Evolutionary conservation across 2,329 filamentous ascomycete species (phyloP), one percentile per base, ranked within the genome.

Genomic region (Teratosphaeria gauchensis): DNA sequence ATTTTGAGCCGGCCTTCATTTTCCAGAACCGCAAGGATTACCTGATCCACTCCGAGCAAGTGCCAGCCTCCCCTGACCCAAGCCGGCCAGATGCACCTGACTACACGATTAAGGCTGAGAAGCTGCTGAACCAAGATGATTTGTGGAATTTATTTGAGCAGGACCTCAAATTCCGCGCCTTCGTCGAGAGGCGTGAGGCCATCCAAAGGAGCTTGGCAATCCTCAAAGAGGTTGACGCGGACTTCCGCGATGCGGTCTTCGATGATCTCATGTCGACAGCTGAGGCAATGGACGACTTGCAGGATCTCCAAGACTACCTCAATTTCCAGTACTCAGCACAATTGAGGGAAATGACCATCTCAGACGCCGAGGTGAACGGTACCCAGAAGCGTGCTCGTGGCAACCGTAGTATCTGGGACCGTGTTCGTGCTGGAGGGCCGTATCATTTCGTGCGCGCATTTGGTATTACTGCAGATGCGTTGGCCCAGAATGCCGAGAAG

Each of bases 11-110:
- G 1, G 92, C 94, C 0, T 99, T 96, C 73, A 94, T 99, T 66
- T 96, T 96, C 74, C 92, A 96, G 73, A 94, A 99, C 70, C 90
- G 94, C 61, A 96, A 96, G 74, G 94, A 99, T 72, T 99, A 97
- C 70, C 82, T 99, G 51, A 95, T 99, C 58, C 90, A 97, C 69
- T 88, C 89, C 28, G 87, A 86, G 64, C 91, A 89, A 69, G 76
- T 81, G n/a, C 77, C 80, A 46, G 81, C 82, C 6, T 85, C 77
- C 71, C 85, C 70, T 74, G 78, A 84, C 62, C 80, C 82, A 16
- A 81, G 86, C 59, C 87, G 92, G 64, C 82, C 83, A 8, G 85
- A 90, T 66, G 84, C 82, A 1, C 84, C 86, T 1, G 85, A 90
- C 59, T 89, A 86, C 69, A 85, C 86, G 58, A 84, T 92, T 59